phyloP scores from a whole-genome alignment of 1,284 basidiomycete genomes.

The Cryptococcus sp. region DNA sequence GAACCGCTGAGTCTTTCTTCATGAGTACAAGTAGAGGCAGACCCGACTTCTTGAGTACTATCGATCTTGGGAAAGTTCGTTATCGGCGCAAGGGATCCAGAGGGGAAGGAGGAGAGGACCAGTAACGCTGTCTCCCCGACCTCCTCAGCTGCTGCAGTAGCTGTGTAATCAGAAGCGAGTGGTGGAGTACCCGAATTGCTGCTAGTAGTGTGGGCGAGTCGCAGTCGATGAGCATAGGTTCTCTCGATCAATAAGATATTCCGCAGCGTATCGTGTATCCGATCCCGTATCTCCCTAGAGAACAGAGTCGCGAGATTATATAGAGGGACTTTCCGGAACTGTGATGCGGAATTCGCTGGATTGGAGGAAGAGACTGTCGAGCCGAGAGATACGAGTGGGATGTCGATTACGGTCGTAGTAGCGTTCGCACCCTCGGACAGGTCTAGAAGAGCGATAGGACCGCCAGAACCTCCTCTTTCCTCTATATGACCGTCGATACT shows the following conservation, averaged over 20 bases:
- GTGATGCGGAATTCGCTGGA: not conserved
- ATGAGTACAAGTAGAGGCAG: not conserved
- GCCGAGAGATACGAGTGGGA: not conserved
- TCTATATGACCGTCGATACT: not conserved
- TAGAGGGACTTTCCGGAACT: not conserved
- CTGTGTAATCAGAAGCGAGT: not conserved
- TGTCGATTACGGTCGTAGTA: not conserved
- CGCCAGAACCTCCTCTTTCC: not conserved
- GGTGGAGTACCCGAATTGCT: not conserved
- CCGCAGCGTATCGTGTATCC: not conserved
- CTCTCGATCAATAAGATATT: not conserved
- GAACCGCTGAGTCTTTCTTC: not conserved
- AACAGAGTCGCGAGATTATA: slow-evolving; percentile 8
- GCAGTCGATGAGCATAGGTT: not conserved
- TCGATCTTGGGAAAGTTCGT: not conserved
- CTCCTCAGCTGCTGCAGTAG: not conserved
- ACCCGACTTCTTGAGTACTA: not conserved
- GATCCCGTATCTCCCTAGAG: not conserved
- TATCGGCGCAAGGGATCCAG: not conserved
- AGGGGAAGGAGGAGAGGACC: not conserved
- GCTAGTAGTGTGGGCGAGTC: not conserved
- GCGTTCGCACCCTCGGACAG: too few species aligned
- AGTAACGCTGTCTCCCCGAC: not conserved
- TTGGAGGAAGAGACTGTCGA: not conserved
- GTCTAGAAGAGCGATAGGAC: too few species aligned